Conservation (phyloP, 2,329 filamentous ascomycete species). For the Whalleya microplaca region DNA sequence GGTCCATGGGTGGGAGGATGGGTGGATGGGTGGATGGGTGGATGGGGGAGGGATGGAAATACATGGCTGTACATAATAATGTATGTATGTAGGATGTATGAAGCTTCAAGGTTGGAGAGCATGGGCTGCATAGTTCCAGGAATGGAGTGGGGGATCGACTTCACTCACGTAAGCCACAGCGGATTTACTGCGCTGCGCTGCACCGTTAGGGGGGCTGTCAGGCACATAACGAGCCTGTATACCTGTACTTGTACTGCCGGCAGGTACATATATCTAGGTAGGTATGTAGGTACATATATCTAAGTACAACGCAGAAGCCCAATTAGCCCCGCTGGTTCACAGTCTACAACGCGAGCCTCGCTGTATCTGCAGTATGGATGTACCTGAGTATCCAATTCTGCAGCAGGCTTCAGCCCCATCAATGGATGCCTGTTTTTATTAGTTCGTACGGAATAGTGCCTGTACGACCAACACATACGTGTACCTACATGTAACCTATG, state of each 20-base stretch:
- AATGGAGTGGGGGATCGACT: not conserved
- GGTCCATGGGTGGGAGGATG: too few relatives aligned
- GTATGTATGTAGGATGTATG: not conserved
- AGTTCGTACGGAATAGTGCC: too few relatives aligned
- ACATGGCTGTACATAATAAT: too few relatives aligned
- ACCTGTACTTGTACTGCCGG: not conserved
- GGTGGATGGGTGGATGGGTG: too few relatives aligned
- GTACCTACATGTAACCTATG: not conserved
- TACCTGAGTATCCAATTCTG: not conserved
- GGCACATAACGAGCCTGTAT: not conserved
- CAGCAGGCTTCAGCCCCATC: too few relatives aligned
- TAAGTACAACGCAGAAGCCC: not conserved
- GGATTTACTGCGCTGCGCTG: not conserved
- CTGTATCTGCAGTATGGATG: not conserved
- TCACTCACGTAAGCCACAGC: not conserved
- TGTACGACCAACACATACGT: not conserved
- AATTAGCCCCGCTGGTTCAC: not conserved
- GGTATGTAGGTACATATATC: too few relatives aligned
- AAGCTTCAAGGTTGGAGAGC: not conserved
- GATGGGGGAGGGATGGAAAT: too few relatives aligned
- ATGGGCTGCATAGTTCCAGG: too few relatives aligned
- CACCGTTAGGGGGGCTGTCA: not conserved
- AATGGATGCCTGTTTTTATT: too few relatives aligned
- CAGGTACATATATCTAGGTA: not conserved
- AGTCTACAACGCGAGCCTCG: not conserved